Conservation (phyloP, 2,329 filamentous ascomycete genomes). For the Colletotrichum salicis region DNA sequence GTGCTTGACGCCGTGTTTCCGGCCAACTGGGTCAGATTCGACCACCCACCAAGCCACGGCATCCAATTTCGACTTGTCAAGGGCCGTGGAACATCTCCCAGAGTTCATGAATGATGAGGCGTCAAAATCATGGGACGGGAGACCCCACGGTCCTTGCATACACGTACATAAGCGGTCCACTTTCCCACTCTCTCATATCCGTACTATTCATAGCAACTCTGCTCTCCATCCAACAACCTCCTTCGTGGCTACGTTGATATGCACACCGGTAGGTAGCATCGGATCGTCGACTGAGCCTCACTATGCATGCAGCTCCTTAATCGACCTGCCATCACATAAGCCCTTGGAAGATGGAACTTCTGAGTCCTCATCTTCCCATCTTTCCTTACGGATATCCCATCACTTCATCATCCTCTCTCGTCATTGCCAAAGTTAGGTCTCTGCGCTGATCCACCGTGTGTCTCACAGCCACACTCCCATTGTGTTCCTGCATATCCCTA, state of each 20-base stretch:
- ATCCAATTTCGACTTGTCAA: background rate
- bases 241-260: background rate
- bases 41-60: constrained; percentile 2
- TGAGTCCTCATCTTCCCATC: background rate
- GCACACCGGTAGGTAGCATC: background rate
- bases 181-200: background rate
- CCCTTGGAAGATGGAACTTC: background rate
- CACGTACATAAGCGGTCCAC: background rate
- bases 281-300: constrained; percentile 1
- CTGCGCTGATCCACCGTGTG: background rate
- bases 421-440: background rate
- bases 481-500: background rate
- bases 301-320: background rate
- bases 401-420: background rate
- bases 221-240: background rate
- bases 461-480: background rate
- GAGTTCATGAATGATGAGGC: background rate
- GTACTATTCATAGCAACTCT: constrained; percentile 7
- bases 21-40: constrained; percentile 17
- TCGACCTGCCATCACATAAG: background rate
- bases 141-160: constrained; percentile 5
- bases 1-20: constrained; percentile 27
- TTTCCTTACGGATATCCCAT: background rate
- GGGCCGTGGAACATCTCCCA: background rate
- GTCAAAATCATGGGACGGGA: background rate